A percentile compares a stretch with the other conserved stretches of the same genome.
phyloP scores from a whole-genome alignment of 2,329 filamentous ascomycete species.

The Botrytis sinoallii region DNA sequence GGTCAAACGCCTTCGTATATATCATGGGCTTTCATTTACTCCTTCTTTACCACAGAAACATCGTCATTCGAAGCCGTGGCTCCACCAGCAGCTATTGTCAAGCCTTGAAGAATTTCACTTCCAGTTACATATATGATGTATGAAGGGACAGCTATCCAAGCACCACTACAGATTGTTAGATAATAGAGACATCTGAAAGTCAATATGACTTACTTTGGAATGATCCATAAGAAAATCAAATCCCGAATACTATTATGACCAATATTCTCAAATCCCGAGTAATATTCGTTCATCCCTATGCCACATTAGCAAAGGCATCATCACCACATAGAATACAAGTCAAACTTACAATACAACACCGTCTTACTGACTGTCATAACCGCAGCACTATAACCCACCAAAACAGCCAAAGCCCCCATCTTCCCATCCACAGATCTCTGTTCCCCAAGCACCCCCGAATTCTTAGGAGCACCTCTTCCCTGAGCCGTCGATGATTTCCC shows the following conservation, averaged over 20 bases:
- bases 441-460: constrained; percentile 45
- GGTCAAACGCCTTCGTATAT: neutral
- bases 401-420: constrained; percentile 51
- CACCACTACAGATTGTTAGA: constrained; percentile 44
- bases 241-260: constrained; percentile 56
- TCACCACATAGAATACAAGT: neutral
- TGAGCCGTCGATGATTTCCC: constrained; percentile 38
- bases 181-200: constrained; percentile 1
- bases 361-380: constrained; percentile 68
- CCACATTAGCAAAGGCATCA: constrained; percentile 13
- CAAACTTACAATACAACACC: constrained; percentile 58
- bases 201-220: constrained; percentile 65
- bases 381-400: constrained; percentile 57
- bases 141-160: constrained; percentile 61
- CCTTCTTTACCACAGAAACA: constrained; percentile 27
- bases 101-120: constrained; percentile 57
- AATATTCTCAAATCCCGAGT: constrained; percentile 57
- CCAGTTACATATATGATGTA: constrained; percentile 62
- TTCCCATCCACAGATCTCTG: constrained; percentile 51
- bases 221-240: constrained; percentile 57
- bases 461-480: constrained; percentile 34
- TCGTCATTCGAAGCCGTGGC: constrained; percentile 27
- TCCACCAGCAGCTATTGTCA: constrained; percentile 45
- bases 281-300: constrained; percentile 58
- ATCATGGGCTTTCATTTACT: neutral